A percentile compares a stretch with the other conserved stretches of the same genome.
These are phyloP conservation scores for Diaporthe humulicola DNA, from an alignment of 2,329 filamentous ascomycete species.

Conservation along the genomic window DNA sequence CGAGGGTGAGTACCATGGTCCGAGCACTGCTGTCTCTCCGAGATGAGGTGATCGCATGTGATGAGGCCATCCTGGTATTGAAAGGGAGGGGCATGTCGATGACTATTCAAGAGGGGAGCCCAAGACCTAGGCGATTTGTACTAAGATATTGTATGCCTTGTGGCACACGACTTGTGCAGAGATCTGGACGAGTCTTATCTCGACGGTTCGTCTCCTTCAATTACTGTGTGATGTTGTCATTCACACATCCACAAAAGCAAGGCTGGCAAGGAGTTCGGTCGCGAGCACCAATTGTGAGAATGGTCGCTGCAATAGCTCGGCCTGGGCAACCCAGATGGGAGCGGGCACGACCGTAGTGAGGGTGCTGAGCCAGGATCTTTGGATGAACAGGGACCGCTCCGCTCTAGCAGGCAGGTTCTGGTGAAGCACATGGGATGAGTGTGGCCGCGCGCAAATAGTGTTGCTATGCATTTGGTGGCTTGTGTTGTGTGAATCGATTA, in stretches of 20 bases:
- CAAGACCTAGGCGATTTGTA: not conserved
- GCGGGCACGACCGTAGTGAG: not conserved
- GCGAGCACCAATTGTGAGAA: not conserved
- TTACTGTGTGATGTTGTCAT: not conserved
- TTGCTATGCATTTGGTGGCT: not conserved
- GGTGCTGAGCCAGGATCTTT: not conserved
- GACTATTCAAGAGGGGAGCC: not conserved
- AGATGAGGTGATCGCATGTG: conserved; percentile 7
- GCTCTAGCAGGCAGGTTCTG: not conserved
- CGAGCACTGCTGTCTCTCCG: conserved; percentile 4
- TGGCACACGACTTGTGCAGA: not conserved
- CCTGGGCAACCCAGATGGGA: not conserved
- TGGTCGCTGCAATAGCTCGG: not conserved
- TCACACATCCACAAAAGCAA: conserved; percentile 14
- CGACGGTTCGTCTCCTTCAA: not conserved
- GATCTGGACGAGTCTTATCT: conserved; percentile 1
- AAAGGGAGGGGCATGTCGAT: not conserved
- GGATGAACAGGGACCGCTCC: not conserved
- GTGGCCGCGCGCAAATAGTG: not conserved
- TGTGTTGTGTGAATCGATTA: not conserved
- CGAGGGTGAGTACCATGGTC: conserved; percentile 7
- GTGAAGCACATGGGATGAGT: not conserved
- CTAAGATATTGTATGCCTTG: not conserved
- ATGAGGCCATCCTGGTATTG: not conserved
- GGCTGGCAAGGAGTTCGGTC: not conserved